A percentile compares a stretch with the other conserved stretches of the same genome.
Conservation (phyloP, 441 rosid species). For the Pelargonium myrrhifolium region DNA sequence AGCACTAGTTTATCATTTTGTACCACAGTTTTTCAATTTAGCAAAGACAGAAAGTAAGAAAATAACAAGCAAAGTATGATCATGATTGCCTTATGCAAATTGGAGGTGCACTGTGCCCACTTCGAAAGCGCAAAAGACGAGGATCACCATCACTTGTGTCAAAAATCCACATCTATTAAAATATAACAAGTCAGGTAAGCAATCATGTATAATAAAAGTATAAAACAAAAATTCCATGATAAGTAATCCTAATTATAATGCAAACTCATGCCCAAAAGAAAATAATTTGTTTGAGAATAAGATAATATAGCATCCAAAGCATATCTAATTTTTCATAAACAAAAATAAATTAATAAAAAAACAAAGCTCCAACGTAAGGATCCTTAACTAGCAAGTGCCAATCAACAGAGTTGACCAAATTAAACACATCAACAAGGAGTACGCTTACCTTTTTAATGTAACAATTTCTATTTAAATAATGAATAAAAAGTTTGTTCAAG, state of each 20-base stretch:
- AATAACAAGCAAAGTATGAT: neutral
- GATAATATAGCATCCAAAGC: neutral
- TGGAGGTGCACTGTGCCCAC: conserved; percentile 99
- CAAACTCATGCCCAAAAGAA: neutral
- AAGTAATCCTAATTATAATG: neutral
- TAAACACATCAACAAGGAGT: neutral
- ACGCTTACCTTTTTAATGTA: neutral
- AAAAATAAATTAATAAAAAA: no score
- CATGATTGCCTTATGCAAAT: conserved; percentile 66
- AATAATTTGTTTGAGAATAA: neutral
- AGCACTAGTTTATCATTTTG: neutral
- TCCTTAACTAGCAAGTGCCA: neutral
- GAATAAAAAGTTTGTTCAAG: no score
- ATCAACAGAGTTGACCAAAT: neutral
- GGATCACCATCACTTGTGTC: conserved; percentile 94
- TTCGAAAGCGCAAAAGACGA: conserved; percentile 86
- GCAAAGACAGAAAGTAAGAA: neutral
- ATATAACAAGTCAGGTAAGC: neutral
- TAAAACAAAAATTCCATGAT: neutral
- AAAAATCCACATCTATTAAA: conserved; percentile 85
- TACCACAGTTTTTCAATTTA: neutral
- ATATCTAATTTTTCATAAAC: neutral
- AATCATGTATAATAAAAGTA: neutral
- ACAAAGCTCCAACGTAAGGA: neutral
- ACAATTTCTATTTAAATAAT: no score